A percentile compares a stretch with the other conserved stretches of the same genome.
Conservation (phyloP, 1,284 basidiomycete species). For the Ganoderma lucidum region DNA sequence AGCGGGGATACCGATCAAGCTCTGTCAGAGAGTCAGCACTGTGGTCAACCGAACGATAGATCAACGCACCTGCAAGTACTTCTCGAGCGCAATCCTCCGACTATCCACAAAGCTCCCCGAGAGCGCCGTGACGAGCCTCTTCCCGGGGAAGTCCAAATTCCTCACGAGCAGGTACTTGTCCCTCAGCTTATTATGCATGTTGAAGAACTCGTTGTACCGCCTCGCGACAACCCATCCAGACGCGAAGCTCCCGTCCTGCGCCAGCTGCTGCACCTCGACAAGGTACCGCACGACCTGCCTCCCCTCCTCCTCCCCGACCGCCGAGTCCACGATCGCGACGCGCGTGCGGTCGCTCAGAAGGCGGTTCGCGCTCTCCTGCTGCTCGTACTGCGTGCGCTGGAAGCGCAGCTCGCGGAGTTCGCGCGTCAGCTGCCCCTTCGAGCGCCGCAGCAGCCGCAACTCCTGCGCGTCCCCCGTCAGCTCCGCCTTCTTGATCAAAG, state of each 20-base stretch:
- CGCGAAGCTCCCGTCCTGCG: slow-evolving; percentile 74
- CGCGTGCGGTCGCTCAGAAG: slow-evolving; percentile 82
- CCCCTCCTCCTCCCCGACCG: slow-evolving; percentile 82
- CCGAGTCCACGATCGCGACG: slow-evolving; percentile 81
- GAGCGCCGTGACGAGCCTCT: slow-evolving; percentile 85
- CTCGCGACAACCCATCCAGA: slow-evolving; percentile 93
- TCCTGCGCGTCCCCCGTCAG: slow-evolving; percentile 91
- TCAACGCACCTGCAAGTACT: slow-evolving; percentile 82
- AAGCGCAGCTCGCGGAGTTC: slow-evolving; percentile 88
- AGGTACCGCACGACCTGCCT: slow-evolving; percentile 92
- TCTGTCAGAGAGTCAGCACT: slow-evolving; percentile 52
- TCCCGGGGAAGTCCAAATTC: slow-evolving; percentile 88
- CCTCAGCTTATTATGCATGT: slow-evolving; percentile 85
- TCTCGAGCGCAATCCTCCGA: slow-evolving; percentile 82
- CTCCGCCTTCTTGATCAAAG: slow-evolving; percentile 92
- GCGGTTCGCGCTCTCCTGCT: slow-evolving; percentile 87
- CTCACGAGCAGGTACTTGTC: slow-evolving; percentile 76
- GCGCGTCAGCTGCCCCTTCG: slow-evolving; percentile 81
- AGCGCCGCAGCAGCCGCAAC: slow-evolving; percentile 82
- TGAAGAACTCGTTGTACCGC: slow-evolving; percentile 94
- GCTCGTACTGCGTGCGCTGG: slow-evolving; percentile 91
- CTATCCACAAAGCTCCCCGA: slow-evolving; percentile 88
- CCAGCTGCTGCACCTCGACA: slow-evolving; percentile 90
- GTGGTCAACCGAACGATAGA: neutral
- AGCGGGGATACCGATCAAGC: slow-evolving; percentile 72